A percentile compares a stretch with the other conserved stretches of the same genome.
Evolutionary conservation across 1,139 yeast genomes (phyloP).

Genomic region (Wickerhamomyces sp.): DNA sequence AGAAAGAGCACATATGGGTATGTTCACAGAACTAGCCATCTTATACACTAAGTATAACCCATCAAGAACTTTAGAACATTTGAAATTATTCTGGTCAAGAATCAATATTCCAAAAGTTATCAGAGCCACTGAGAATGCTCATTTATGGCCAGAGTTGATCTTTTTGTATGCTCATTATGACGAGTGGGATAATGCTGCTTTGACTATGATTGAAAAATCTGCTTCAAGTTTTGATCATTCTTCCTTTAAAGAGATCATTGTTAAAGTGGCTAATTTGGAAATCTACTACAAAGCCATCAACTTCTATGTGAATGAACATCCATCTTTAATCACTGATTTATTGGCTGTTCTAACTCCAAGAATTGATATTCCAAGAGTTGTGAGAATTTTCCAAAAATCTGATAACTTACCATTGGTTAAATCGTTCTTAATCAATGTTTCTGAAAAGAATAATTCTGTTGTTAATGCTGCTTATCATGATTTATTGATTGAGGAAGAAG

Average conservation of each 20-base stretch:
- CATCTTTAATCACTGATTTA: slow-evolving; percentile 83
- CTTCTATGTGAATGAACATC: slow-evolving; percentile 90
- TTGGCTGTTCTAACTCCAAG: slow-evolving; percentile 85
- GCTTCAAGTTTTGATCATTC: slow-evolving; percentile 92
- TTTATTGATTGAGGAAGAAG: slow-evolving; percentile 92
- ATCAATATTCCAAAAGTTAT: slow-evolving; percentile 96
- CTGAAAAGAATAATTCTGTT: slow-evolving; percentile 83
- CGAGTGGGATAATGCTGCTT: slow-evolving; percentile 98
- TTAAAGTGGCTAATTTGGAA: slow-evolving; percentile 93
- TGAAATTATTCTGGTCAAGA: slow-evolving; percentile 97
- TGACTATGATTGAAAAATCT: slow-evolving; percentile 95
- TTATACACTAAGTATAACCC: slow-evolving; percentile 90
- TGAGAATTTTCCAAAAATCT: slow-evolving; percentile 89
- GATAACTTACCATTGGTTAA: slow-evolving; percentile 95
- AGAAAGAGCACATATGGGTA: slow-evolving; percentile 99
- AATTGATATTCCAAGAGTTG: slow-evolving; percentile 92
- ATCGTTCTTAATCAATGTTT: slow-evolving; percentile 88
- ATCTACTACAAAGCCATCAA: slow-evolving; percentile 96
- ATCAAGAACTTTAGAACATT: slow-evolving; percentile 90
- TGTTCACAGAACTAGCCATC: slow-evolving; percentile 95
- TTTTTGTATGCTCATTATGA: slow-evolving; percentile 97
- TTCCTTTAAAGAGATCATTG: slow-evolving; percentile 90
- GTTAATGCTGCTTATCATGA: slow-evolving; percentile 96
- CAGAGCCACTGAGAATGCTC: slow-evolving; percentile 90
- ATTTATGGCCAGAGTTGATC: slow-evolving; percentile 93